A percentile compares a stretch with the other conserved stretches of the same genome.
Conservation (phyloP, 352 stramenopile genomes). For the Pythium sp. region DNA sequence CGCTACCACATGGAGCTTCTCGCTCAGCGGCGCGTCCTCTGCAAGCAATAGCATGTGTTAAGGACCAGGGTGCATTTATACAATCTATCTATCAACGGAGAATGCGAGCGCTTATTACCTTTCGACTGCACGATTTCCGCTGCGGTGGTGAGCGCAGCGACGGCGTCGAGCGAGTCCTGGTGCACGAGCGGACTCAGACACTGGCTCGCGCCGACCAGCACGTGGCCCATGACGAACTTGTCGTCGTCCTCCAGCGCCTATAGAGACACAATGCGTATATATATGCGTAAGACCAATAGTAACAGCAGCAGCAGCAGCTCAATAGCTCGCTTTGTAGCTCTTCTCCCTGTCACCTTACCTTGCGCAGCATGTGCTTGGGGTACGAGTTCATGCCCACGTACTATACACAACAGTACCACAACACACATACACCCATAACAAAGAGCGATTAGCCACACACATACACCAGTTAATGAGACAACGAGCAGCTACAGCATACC, state of each 20-base stretch:
- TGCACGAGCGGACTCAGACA: constrained; percentile 63
- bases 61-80: not conserved
- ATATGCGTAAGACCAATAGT: not conserved
- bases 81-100: not conserved
- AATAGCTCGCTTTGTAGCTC: not conserved
- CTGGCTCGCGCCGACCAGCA: constrained; percentile 76
- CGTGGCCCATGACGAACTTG: constrained; percentile 81
- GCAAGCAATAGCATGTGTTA: not conserved
- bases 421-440: not conserved
- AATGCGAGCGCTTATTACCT: constrained; percentile 18
- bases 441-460: not conserved
- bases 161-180: constrained; percentile 59
- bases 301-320: not conserved
- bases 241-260: constrained; percentile 51
- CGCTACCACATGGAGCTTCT: constrained; percentile 76
- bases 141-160: constrained; percentile 26
- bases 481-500: constrained; percentile 24
- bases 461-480: not conserved
- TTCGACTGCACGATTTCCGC: constrained; percentile 33
- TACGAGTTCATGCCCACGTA: constrained; percentile 81
- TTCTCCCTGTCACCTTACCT: constrained; percentile 21
- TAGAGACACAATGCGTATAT: not conserved
- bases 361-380: constrained; percentile 69
- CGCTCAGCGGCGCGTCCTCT: constrained; percentile 28
- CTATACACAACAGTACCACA: constrained; percentile 19